phyloP scores from a whole-genome alignment of 1,284 basidiomycete genomes.

The Puccinia coronata region DNA sequence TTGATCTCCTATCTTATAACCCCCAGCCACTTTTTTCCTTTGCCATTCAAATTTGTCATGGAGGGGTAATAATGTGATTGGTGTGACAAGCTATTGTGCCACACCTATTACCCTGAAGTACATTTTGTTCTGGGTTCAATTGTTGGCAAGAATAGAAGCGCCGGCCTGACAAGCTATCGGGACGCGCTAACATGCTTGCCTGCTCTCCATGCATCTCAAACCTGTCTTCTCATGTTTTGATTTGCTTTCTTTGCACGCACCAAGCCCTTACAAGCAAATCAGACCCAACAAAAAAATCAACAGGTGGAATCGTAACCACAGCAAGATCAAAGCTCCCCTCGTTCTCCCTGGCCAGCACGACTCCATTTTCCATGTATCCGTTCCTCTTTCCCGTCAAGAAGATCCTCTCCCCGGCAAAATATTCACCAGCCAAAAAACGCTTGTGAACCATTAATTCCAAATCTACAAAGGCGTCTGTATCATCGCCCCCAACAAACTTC shows the following conservation, averaged over 20 bases:
- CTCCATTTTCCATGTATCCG: neutral
- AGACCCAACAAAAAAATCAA: neutral
- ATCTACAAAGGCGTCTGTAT: neutral
- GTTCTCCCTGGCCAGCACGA: slow-evolving; percentile 1
- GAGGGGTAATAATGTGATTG: neutral
- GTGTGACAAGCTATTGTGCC: slow-evolving; percentile 14
- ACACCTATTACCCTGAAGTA: neutral
- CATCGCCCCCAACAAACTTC: no score
- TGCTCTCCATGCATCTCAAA: neutral
- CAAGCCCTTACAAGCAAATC: neutral
- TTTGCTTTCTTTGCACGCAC: neutral
- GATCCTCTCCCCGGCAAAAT: neutral
- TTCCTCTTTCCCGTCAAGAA: neutral
- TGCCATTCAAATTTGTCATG: no score
- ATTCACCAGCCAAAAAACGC: neutral
- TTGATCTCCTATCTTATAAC: no score
- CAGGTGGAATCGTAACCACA: neutral
- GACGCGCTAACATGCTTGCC: neutral
- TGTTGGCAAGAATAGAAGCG: neutral
- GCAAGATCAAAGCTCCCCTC: neutral
- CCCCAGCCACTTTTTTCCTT: no score
- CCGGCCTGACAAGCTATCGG: neutral
- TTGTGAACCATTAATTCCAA: neutral
- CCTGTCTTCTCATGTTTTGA: neutral
- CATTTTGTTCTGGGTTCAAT: neutral